A percentile compares a stretch with the other conserved stretches of the same genome.
Conservation (phyloP, 306 rosid genomes). For the Cucumis melo region DNA sequence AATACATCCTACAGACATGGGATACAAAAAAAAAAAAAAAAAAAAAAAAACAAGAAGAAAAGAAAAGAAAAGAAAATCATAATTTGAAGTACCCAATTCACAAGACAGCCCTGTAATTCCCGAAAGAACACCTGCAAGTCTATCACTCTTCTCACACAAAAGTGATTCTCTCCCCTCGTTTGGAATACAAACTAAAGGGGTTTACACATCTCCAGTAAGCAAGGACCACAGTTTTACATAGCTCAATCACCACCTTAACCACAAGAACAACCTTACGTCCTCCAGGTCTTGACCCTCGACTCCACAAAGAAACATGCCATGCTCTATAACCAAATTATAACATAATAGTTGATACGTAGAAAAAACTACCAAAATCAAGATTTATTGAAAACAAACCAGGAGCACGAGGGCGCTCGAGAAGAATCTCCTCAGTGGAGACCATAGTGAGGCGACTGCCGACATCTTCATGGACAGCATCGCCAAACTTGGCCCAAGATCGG, state of each 20-base stretch:
- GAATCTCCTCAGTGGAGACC: slow-evolving; percentile 89
- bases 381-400: slow-evolving; percentile 17
- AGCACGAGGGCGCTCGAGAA: slow-evolving; percentile 77
- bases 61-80: neutral
- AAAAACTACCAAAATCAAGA: neutral
- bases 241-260: neutral
- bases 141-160: neutral
- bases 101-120: neutral
- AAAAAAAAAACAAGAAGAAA: too few relatives aligned
- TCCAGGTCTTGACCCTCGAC: neutral
- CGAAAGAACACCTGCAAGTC: neutral
- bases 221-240: neutral
- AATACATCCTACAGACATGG: neutral
- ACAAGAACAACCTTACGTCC: neutral
- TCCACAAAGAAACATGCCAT: neutral
- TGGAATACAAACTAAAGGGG: neutral
- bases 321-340: neutral
- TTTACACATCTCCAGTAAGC: neutral
- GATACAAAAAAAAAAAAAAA: neutral
- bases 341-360: neutral
- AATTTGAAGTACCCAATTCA: neutral
- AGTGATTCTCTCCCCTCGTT: neutral
- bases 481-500: slow-evolving; percentile 70
- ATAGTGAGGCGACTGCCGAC: slow-evolving; percentile 71
- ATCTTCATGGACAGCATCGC: slow-evolving; percentile 75